A percentile compares a stretch with the other conserved stretches of the same genome.
These are phyloP conservation scores for Porpolomopsis calyptriformis DNA, from an alignment of 768 basidiomycete species.

Conservation along the genomic window DNA sequence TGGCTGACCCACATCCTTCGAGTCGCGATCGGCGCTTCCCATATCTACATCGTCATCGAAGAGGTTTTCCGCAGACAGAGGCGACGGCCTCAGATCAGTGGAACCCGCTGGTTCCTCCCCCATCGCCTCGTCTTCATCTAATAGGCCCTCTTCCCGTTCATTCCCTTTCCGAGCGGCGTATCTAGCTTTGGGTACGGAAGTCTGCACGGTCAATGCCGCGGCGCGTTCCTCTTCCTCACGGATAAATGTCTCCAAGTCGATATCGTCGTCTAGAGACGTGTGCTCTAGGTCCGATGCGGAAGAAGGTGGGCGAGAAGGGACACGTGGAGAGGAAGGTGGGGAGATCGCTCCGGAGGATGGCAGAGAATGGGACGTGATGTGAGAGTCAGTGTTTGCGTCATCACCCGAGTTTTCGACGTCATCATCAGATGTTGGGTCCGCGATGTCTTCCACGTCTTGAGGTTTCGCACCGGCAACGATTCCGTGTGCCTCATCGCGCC, in stretches of 20 bases:
- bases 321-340: constrained; percentile 25
- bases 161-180: constrained; percentile 1
- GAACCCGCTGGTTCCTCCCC: constrained; percentile 36
- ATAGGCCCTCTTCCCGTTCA: constrained; percentile 7
- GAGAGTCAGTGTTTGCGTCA: constrained; percentile 7
- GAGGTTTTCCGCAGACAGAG: not conserved
- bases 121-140: constrained; percentile 44
- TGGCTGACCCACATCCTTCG: constrained; percentile 25
- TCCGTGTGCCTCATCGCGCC: constrained; percentile 58
- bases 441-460: constrained; percentile 10
- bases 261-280: constrained; percentile 25
- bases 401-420: constrained; percentile 8
- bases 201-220: constrained; percentile 7
- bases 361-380: constrained; percentile 8
- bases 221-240: constrained; percentile 32
- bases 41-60: constrained; percentile 50
- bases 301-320: constrained; percentile 27
- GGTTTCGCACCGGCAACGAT: constrained; percentile 10
- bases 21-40: constrained; percentile 58
- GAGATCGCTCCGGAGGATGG: constrained; percentile 21
- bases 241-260: constrained; percentile 43
- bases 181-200: not conserved
- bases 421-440: constrained; percentile 18
- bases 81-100: too few species aligned
- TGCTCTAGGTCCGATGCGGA: constrained; percentile 25